Evolutionary conservation across 2,329 filamentous ascomycete species (phyloP).

Genomic region (Verticillium dahliae): DNA sequence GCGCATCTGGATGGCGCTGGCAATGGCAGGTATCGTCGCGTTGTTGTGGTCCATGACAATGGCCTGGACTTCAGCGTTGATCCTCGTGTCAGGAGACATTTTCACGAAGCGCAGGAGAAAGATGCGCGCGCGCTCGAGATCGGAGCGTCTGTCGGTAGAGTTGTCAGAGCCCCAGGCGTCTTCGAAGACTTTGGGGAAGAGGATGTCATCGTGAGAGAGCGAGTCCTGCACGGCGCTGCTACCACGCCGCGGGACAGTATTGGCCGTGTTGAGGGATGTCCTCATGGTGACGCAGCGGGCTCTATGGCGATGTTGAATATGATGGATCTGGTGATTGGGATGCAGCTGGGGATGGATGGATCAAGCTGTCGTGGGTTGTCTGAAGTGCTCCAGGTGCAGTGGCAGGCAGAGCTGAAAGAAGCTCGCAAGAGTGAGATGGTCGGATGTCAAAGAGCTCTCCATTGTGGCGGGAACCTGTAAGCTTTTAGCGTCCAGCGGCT

Average conservation of each 20-base stretch:
- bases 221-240: not conserved
- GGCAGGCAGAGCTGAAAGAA: not conserved
- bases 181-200: constrained; percentile 24
- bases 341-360: not conserved
- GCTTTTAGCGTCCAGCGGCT: not conserved
- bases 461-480: not conserved
- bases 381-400: not conserved
- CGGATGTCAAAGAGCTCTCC: not conserved
- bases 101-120: constrained; percentile 22
- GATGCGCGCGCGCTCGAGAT: constrained; percentile 22
- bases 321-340: not conserved
- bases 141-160: constrained; percentile 11
- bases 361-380: not conserved
- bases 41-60: constrained; percentile 18
- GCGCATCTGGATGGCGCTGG: constrained; percentile 17
- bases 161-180: constrained; percentile 19
- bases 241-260: not conserved
- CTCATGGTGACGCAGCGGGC: not conserved
- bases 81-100: constrained; percentile 18
- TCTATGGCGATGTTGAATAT: not conserved
- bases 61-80: constrained; percentile 15
- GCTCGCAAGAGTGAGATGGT: not conserved
- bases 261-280: not conserved
- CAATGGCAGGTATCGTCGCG: constrained; percentile 18
- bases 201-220: constrained; percentile 13